Evolutionary conservation across 768 basidiomycete genomes (phyloP).

Genomic region (Tricholoma sp.): DNA sequence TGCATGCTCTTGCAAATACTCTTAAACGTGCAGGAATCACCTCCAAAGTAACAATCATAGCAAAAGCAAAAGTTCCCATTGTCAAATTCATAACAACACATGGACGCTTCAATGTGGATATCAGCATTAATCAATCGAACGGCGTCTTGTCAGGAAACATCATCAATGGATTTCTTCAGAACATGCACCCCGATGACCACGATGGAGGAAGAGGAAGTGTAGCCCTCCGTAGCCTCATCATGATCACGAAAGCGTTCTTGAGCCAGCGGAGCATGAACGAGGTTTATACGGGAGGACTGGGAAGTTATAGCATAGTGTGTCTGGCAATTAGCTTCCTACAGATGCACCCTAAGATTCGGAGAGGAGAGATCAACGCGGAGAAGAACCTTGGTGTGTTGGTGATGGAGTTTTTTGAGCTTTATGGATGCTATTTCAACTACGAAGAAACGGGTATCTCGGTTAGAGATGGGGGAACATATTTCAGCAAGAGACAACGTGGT

Average conservation of each 20-base stretch:
- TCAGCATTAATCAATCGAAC: conserved; percentile 88
- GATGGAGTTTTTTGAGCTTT: conserved; percentile 96
- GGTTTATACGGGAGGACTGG: conserved; percentile 93
- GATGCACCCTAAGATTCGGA: conserved; percentile 93
- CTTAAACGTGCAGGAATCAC: conserved; percentile 75
- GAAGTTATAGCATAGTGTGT: conserved; percentile 93
- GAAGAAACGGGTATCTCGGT: conserved; percentile 86
- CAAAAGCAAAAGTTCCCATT: conserved; percentile 93
- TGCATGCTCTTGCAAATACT: conserved; percentile 74
- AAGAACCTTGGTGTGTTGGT: conserved; percentile 90
- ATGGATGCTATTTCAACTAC: conserved; percentile 90
- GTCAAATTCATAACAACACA: conserved; percentile 87
- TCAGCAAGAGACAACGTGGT: conserved; percentile 71
- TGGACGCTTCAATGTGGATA: conserved; percentile 85
- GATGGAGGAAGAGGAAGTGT: conserved; percentile 35
- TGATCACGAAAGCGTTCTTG: conserved; percentile 89
- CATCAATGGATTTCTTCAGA: conserved; percentile 71
- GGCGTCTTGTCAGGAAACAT: conserved; percentile 77
- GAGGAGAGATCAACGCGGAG: conserved; percentile 82
- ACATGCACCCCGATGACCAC: conserved; percentile 36
- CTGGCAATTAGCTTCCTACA: conserved; percentile 92
- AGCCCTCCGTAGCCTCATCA: conserved; percentile 76
- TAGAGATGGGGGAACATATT: conserved; percentile 86
- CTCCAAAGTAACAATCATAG: conserved; percentile 75
- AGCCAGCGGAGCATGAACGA: conserved; percentile 93